Evolutionary conservation across 140 eudicot species (phyloP).

Genomic region (Stevia rebaudiana): DNA sequence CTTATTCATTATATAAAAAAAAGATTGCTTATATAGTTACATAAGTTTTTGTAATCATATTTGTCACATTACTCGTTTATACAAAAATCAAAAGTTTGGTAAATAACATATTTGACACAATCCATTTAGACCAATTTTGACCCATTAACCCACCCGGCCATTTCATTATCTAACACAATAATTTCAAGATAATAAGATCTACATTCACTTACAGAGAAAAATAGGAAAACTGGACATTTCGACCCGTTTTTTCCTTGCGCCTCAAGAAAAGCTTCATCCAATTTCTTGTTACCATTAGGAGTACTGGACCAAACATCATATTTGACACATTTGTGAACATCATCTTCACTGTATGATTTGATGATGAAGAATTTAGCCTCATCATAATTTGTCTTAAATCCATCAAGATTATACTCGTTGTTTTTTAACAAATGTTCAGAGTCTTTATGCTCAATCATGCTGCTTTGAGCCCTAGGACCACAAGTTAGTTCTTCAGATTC

Average conservation of each 20-base stretch:
- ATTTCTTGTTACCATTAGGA: slow-evolving; percentile 75
- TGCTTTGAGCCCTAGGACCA: slow-evolving; percentile 71
- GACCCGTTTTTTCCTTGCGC: slow-evolving; percentile 45
- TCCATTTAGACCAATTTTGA: neutral
- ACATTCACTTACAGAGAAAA: slow-evolving; percentile 62
- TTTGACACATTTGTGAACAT: slow-evolving; percentile 78
- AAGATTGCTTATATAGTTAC: neutral
- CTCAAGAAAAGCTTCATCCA: slow-evolving; percentile 60
- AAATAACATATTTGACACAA: neutral
- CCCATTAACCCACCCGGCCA: neutral
- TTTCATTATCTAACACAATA: neutral
- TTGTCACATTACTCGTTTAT: neutral
- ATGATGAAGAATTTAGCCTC: slow-evolving; percentile 71
- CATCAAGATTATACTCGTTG: slow-evolving; percentile 55
- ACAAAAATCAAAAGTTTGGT: neutral
- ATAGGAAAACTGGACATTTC: slow-evolving; percentile 72
- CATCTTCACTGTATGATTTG: slow-evolving; percentile 95
- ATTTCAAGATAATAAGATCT: neutral
- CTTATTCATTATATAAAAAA: too few relatives aligned
- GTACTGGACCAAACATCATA: slow-evolving; percentile 97
- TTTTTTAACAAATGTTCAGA: slow-evolving; percentile 22
- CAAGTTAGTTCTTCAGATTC: slow-evolving; percentile 66
- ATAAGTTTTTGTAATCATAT: neutral
- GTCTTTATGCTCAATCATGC: slow-evolving; percentile 29
- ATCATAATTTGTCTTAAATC: slow-evolving; percentile 50